A percentile compares a stretch with the other conserved stretches of the same genome.
Conservation (phyloP, 2,329 filamentous ascomycete species). For the Cadophora sp. region DNA sequence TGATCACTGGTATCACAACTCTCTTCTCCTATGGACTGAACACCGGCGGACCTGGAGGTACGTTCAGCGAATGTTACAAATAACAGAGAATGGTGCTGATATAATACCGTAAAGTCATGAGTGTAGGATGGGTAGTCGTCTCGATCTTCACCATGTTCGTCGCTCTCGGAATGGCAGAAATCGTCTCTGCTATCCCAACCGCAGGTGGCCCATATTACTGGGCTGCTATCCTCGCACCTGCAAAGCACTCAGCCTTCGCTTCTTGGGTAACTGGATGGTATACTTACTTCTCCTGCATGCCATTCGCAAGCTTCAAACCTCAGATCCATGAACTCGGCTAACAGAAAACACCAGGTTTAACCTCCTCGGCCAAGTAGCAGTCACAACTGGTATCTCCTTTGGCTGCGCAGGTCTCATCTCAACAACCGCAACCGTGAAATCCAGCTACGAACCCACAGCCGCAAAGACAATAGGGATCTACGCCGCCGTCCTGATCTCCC, state of each 20-base stretch:
- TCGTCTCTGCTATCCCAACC: slow-evolving; percentile 64
- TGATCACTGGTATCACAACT: slow-evolving; percentile 66
- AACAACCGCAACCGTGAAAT: slow-evolving; percentile 53
- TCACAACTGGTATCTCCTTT: slow-evolving; percentile 56
- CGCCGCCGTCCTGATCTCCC: slow-evolving; percentile 60
- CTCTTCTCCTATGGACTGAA: slow-evolving; percentile 62
- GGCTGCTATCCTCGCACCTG: slow-evolving; percentile 62
- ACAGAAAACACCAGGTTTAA: slow-evolving; percentile 50
- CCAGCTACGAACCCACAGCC: slow-evolving; percentile 52
- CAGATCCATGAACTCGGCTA: not conserved
- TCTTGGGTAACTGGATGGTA: slow-evolving; percentile 56
- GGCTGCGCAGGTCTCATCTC: slow-evolving; percentile 55
- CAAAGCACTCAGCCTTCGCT: slow-evolving; percentile 52
- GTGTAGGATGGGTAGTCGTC: slow-evolving; percentile 61
- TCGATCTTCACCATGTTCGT: slow-evolving; percentile 63
- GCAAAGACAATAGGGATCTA: slow-evolving; percentile 64
- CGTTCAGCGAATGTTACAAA: slow-evolving; percentile 43
- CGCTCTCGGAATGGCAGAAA: slow-evolving; percentile 63
- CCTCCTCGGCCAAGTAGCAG: slow-evolving; percentile 55
- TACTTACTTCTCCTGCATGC: not conserved
- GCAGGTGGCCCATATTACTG: slow-evolving; percentile 67
- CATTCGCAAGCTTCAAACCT: too few relatives aligned
- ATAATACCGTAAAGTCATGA: slow-evolving; percentile 52
- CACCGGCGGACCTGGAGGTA: slow-evolving; percentile 61
- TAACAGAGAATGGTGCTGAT: slow-evolving; percentile 24